Conservation (phyloP, 2,329 filamentous ascomycete genomes). For the Pochonia chlamydosporia region DNA sequence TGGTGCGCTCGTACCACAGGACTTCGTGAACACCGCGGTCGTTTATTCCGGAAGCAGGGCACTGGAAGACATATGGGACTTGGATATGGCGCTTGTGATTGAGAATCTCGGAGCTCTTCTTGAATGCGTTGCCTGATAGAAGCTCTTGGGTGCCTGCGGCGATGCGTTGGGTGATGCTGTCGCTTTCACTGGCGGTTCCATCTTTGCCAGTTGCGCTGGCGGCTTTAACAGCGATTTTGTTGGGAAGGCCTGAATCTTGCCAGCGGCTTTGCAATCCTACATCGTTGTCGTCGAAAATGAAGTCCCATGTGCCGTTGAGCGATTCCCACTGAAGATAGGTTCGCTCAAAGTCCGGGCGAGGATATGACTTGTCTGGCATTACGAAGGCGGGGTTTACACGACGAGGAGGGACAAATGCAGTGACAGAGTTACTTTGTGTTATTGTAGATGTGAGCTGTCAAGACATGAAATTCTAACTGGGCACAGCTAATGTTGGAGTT, state of each 20-base stretch:
- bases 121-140: slow-evolving; percentile 38
- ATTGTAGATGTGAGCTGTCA: no score
- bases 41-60: slow-evolving; percentile 55
- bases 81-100: slow-evolving; percentile 47
- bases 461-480: neutral
- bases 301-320: slow-evolving; percentile 58
- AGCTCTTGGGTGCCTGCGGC: slow-evolving; percentile 42
- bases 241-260: slow-evolving; percentile 46
- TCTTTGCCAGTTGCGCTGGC: slow-evolving; percentile 16
- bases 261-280: slow-evolving; percentile 46
- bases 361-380: slow-evolving; percentile 34
- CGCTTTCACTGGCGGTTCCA: slow-evolving; percentile 29
- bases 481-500: neutral
- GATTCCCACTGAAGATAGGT: slow-evolving; percentile 49
- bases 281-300: slow-evolving; percentile 61
- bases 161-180: slow-evolving; percentile 36
- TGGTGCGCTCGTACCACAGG: slow-evolving; percentile 56
- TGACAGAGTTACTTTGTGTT: no score
- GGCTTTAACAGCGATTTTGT: slow-evolving; percentile 26
- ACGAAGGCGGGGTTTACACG: neutral
- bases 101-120: slow-evolving; percentile 18
- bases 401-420: no score
- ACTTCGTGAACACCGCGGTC: slow-evolving; percentile 60
- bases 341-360: slow-evolving; percentile 60
- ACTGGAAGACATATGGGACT: slow-evolving; percentile 62